phyloP scores from a whole-genome alignment of 1,284 basidiomycete species.

The Cutaneotrichosporon sp. region DNA sequence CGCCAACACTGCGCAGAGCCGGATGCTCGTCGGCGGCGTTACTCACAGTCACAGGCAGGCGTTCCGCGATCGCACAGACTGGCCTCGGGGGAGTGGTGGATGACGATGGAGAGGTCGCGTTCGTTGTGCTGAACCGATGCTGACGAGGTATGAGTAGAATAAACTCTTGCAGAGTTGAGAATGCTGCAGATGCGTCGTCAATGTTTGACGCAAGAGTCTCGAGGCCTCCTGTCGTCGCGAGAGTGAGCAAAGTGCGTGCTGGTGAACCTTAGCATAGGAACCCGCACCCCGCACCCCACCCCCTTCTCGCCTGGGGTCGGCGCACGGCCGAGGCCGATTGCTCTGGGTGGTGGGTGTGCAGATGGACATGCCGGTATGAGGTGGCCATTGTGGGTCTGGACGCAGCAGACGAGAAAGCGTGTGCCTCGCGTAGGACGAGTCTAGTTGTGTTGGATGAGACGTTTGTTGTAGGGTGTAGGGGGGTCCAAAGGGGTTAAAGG shows the following conservation, averaged over 20 bases:
- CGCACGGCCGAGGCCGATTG: no score
- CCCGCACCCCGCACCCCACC: not conserved
- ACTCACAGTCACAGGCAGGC: not conserved
- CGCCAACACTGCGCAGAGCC: not conserved
- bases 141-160: constrained; percentile 1
- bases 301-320: no score
- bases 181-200: not conserved
- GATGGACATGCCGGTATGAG: no score
- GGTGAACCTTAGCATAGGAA: constrained; percentile 1
- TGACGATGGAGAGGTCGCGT: not conserved
- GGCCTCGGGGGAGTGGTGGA: no score
- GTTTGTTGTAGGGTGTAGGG: no score
- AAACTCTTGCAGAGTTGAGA: not conserved
- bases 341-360: no score
- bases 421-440: no score
- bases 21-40: not conserved
- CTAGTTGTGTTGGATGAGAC: no score
- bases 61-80: not conserved
- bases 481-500: no score
- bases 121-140: not conserved
- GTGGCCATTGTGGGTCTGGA: no score
- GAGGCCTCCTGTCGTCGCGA: not conserved
- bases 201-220: not conserved
- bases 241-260: no score
- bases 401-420: no score